Evolutionary conservation across 495 filamentous ascomycete genomes (phyloP).

Genomic region (Pseudomonodictys pantanalensis): DNA sequence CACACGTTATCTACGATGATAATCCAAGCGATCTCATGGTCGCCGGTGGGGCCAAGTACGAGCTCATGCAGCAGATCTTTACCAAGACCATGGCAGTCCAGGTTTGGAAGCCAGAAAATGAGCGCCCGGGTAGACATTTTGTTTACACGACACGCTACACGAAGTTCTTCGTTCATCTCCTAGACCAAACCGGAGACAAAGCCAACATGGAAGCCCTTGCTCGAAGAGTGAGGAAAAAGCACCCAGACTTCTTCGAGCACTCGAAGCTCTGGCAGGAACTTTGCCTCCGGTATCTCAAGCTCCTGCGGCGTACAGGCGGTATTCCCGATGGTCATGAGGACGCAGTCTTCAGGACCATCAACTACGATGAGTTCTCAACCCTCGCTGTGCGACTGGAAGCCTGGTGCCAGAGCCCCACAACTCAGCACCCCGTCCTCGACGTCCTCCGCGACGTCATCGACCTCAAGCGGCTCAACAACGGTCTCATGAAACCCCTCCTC

Average conservation of each 20-base stretch:
- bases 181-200: constrained; percentile 74
- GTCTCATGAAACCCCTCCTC: constrained; percentile 74
- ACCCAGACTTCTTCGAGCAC: constrained; percentile 82
- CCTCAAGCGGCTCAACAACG: constrained; percentile 84
- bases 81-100: constrained; percentile 92
- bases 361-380: constrained; percentile 73
- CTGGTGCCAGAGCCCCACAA: constrained; percentile 47
- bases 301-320: constrained; percentile 66
- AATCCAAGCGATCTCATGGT: constrained; percentile 44
- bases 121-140: constrained; percentile 87
- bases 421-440: constrained; percentile 55
- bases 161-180: constrained; percentile 69
- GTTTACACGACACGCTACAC: constrained; percentile 92
- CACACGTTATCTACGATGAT: constrained; percentile 69
- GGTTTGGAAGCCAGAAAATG: constrained; percentile 93
- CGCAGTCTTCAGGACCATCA: constrained; percentile 73
- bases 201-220: constrained; percentile 75
- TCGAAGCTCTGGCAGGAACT: constrained; percentile 78
- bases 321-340: constrained; percentile 69
- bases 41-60: constrained; percentile 65
- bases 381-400: constrained; percentile 54
- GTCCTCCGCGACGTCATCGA: constrained; percentile 81
- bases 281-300: constrained; percentile 68
- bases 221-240: constrained; percentile 76
- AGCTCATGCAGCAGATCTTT: constrained; percentile 82